Evolutionary conservation across 768 basidiomycete species (phyloP), one percentile per base, ranked within the genome.

Genomic region (Hebeloma cylindrosporum): DNA sequence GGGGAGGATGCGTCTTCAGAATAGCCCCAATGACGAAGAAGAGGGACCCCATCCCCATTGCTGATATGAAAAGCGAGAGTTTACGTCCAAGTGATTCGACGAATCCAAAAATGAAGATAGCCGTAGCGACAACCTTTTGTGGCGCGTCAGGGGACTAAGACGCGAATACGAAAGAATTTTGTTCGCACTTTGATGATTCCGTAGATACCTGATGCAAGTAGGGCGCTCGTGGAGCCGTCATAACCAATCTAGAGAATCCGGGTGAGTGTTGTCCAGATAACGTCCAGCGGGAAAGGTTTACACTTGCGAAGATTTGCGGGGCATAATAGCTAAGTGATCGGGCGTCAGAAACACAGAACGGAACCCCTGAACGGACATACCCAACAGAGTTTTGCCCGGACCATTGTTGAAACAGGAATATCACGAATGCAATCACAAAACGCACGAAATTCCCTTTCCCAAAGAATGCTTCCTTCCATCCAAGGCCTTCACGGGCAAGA

Each of bases 1-100:
- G 71, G 1, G 79, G 77, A 4, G 87, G 85, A 62, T 88, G 79
- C 2, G 82, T 83, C 70, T 89, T 89, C 62, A 91, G 77, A 48
- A 92, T 77, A 11, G 88, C 84, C 14, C 89, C 91, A 53, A 92
- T 78, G 64, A 92, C 87, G 70, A 82, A 91, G 71, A 92, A 89
- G 45, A 80, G 69, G 30, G 65, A 68, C 17, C 86, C 86, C 91
- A 93, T 93, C 47, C 88, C 85, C 35, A 85, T 60, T 2, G 83
- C 82, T 17, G 85, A 85, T 52, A 83, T 81, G 62, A 89, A 74
- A 8, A 93, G 65, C 4, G 84, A 85, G 27, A 74, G 64, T 56
- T 79, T 85, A 8, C 88, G 80, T 1, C 88, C 88, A 0, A 87
- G 65, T 14, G 72, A 66, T 50, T 90, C 87, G 39, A 83, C 82